Base-by-base conservation (phyloP, 2,329 filamentous ascomycete species). In the Cryphonectria naterciae region DNA sequence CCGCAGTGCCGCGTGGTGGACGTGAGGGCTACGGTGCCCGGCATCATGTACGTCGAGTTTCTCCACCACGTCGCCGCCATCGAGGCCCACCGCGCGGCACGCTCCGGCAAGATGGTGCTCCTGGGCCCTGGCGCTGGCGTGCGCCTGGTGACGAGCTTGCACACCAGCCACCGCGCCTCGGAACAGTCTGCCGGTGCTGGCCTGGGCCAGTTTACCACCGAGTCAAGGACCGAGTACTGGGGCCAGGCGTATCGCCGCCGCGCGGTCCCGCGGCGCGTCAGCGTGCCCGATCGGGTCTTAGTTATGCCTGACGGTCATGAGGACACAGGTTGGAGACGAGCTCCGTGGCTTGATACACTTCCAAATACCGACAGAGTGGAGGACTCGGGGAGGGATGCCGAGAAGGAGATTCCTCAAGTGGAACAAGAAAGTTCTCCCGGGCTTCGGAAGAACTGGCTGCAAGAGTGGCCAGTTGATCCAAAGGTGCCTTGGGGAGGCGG, bases 11-110 rank as follows among this genome's bases (percentile, higher is more conserved):
- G 41, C 41, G 46, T 65, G 25, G 25, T 19, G 41, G 63, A 65
- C 63, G 41, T 32, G 22, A 58, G 54, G 15, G 4, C 7, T 13
- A 35, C 54, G 54, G 13, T 32, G 5, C 13, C 54, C 13, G 54
- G 54, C 41, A 28, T 37, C 22, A 43, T 46, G 10, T 43, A n/a
- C 61, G 61, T 64, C 10, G 22, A 64, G 61, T 64, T 64, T n/a
- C 3, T 32, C 19, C 5, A 46, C 39, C 13, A 17, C 15, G 11
- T 8, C 39, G 39, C 22, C 22, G 61, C 61, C 61, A 8, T 32
- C 19, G n/a, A 11, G 19, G 2, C 4, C 19, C 60, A 62, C n/a
- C 60, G 11, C 37, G 32, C 37, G 19, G 60, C 60, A 7, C 19
- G 25, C 10, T n/a, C 37, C 32, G 58, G 58, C 32, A 32, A 3